Evolutionary conservation across 768 basidiomycete genomes (phyloP), one percentile per base, ranked within the genome.

Genomic region (Imleria badia): DNA sequence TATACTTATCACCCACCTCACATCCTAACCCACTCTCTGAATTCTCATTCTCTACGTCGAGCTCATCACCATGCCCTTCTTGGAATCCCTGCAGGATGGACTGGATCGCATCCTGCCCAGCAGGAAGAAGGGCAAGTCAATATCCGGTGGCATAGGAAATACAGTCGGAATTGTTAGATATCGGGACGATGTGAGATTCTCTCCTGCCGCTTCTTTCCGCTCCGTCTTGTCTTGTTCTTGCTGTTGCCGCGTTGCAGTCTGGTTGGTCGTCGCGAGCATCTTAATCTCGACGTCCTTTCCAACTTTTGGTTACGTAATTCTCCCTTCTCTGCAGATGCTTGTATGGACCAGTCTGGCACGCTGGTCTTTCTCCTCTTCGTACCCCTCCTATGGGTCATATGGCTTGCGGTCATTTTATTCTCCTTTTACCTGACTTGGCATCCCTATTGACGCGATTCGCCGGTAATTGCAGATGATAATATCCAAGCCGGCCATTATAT

Each of bases 401-500:
- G 85, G 85, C 79, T 87, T 62, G 86, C 85, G 86, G 87, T 89
- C 67, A 61, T 72, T 59, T 39, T 44, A 1, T 62, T 69, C 31
- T n/a, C 22, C 30, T 40, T 61, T 1, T 48, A 6, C 60, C 17
- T 12, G 17, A 10, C 12, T 26, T 13, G 63, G 31, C 56, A 54
- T 26, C 4, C 38, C 43, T 49, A 39, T 52, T 64, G 58, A 65
- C 61, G 42, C 62, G 56, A 42, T 43, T 54, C 55, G 36, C 45
- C 60, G 17, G 31, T 22, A 19, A 52, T 52, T 61, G 19, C 61
- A 93, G 91, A 90, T 92, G 89, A 92, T 93, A 62, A 83, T 93
- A 43, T 86, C 89, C 22, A 92, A 91, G 75, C 86, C 89, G 8
- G 78, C 85, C 56, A 89, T 93, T 66, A 78, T 91, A 51, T 85